Conservation (phyloP, 176 grass and related monocot species). For the Oryza meyeriana region DNA sequence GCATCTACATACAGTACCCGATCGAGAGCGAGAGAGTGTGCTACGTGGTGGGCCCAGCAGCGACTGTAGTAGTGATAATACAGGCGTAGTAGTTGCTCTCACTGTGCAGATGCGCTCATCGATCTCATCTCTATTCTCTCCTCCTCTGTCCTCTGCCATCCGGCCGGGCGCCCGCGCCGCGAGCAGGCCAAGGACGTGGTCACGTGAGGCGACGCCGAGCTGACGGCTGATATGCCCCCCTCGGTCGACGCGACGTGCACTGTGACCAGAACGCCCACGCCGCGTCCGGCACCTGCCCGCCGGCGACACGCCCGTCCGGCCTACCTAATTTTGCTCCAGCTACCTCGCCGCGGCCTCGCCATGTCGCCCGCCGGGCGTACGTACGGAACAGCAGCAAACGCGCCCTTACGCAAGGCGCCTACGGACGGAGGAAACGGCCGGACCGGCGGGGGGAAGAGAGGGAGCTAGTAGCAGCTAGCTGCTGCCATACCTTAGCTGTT, state of each 20-base stretch:
- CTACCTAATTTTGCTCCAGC: not conserved
- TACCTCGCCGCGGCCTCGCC: too few species aligned
- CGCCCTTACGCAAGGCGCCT: too few species aligned
- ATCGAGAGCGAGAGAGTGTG: not conserved
- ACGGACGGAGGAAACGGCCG: not conserved
- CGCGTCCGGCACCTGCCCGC: not conserved
- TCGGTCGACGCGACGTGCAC: not conserved
- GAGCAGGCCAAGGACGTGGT: not conserved
- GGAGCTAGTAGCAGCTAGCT: not conserved
- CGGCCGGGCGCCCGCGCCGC: not conserved
- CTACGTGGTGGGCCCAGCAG: not conserved
- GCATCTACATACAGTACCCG: not conserved
- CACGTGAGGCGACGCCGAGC: conserved; percentile 26
- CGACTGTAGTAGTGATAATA: not conserved
- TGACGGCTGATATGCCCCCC: not conserved
- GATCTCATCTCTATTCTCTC: not conserved
- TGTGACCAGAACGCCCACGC: not conserved
- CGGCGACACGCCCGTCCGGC: not conserved
- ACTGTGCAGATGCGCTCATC: conserved; percentile 11
- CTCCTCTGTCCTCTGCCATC: not conserved
- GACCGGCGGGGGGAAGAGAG: not conserved
- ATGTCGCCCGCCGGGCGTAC: not conserved
- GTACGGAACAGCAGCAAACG: not conserved
- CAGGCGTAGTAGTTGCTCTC: not conserved
- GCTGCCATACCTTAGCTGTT: not conserved